Evolutionary conservation across 176 grass and related monocot genomes (phyloP).

Genomic region (Rhynchospora pubera): DNA sequence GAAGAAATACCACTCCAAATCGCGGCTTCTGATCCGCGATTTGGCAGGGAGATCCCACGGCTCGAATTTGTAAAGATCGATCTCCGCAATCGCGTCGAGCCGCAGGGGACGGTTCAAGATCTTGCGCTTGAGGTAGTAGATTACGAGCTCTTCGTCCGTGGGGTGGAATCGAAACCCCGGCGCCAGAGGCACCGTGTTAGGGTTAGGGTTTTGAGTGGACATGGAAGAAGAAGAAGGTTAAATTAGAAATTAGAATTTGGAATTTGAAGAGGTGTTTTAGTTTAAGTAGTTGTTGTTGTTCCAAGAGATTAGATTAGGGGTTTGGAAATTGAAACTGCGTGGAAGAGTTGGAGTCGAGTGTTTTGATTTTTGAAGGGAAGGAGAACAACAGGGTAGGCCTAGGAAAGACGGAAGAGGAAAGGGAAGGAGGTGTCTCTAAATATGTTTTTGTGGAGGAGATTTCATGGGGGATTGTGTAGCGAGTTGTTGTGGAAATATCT

Average conservation of each 20-base stretch:
- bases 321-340: conserved; percentile 16
- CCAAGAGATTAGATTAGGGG: conserved; percentile 27
- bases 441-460: not conserved
- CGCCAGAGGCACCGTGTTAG: conserved; percentile 36
- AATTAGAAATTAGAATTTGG: conserved; percentile 1
- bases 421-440: not conserved
- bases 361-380: not conserved
- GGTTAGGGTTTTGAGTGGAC: not conserved
- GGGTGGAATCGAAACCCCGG: conserved; percentile 51
- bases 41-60: conserved; percentile 79
- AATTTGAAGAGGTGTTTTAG: not conserved
- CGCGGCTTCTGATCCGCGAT: conserved; percentile 83
- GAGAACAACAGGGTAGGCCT: not conserved
- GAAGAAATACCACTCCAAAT: conserved; percentile 98
- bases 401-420: conserved; percentile 13
- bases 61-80: conserved; percentile 87
- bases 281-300: too few species aligned
- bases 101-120: conserved; percentile 44
- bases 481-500: not conserved
- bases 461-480: not conserved
- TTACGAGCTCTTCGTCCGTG: conserved; percentile 53
- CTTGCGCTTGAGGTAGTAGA: conserved; percentile 83
- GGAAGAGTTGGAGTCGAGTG: not conserved
- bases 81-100: conserved; percentile 78
- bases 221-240: not conserved